Percentiles rank a stretch among this genome's conserved stretches.
Evolutionary conservation across 495 filamentous ascomycete species (phyloP).

Genomic region (Penicillium pancosmium): DNA sequence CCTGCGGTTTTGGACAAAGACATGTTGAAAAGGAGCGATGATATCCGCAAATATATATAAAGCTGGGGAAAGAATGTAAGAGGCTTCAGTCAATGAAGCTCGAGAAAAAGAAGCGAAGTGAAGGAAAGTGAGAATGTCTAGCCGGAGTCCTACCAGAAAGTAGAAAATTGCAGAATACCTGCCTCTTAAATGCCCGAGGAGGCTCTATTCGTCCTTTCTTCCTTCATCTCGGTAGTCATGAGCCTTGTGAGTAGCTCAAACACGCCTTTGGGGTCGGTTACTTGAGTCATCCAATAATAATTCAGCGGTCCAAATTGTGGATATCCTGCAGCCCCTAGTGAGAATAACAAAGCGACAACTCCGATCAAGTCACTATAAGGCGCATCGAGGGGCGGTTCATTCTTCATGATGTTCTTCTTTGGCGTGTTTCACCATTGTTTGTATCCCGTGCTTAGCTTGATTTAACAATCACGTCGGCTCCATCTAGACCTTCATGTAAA

Average conservation of each 20-base stretch:
- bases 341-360: not conserved
- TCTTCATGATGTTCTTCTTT: not conserved
- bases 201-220: not conserved
- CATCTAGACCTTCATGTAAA: not conserved
- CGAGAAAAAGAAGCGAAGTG: constrained; percentile 2
- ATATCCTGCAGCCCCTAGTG: not conserved
- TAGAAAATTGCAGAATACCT: too few species aligned
- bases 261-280: not conserved
- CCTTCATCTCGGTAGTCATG: constrained; percentile 4
- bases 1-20: constrained; percentile 30
- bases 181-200: not conserved
- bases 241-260: not conserved
- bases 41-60: not conserved
- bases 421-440: constrained; percentile 5
- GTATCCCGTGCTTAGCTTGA: not conserved
- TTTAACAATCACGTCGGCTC: not conserved
- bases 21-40: constrained; percentile 22
- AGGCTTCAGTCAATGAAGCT: constrained; percentile 14
- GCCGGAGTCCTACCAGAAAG: too few species aligned
- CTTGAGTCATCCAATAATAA: not conserved
- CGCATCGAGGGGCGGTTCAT: not conserved
- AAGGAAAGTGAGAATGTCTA: not conserved
- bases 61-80: constrained; percentile 6
- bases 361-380: not conserved
- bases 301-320: not conserved